A percentile compares a stretch with the other conserved stretches of the same genome.
phyloP scores from a whole-genome alignment of 352 stramenopile species.

The Globisporangium yorkense region DNA sequence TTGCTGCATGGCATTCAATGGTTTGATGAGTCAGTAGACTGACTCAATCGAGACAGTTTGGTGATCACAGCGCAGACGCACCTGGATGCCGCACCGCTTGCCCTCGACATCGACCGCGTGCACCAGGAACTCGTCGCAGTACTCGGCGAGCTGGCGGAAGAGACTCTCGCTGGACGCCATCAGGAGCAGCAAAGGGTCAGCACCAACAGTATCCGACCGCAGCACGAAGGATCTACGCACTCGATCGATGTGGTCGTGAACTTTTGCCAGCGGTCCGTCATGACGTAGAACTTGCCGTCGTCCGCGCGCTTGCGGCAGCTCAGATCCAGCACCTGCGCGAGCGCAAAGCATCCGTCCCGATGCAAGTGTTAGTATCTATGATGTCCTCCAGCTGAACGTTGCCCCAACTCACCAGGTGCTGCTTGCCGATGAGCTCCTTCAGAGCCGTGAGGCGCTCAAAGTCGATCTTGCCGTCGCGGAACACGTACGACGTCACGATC shows the following conservation, averaged over 20 bases:
- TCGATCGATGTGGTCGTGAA: slow-evolving; percentile 93
- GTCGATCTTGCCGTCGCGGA: slow-evolving; percentile 91
- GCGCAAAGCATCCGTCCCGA: not conserved
- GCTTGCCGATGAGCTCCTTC: slow-evolving; percentile 61
- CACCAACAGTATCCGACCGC: not conserved
- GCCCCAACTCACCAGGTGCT: slow-evolving; percentile 40
- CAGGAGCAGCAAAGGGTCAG: not conserved
- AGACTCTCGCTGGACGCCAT: slow-evolving; percentile 51
- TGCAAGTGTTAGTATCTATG: not conserved
- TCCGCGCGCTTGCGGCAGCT: slow-evolving; percentile 90
- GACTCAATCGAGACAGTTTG: too few relatives aligned
- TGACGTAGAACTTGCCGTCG: slow-evolving; percentile 92
- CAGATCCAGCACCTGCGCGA: slow-evolving; percentile 89
- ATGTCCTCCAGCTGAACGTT: not conserved
- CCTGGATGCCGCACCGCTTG: slow-evolving; percentile 92
- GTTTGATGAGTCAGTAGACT: not conserved
- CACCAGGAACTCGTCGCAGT: slow-evolving; percentile 97
- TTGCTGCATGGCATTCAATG: slow-evolving; percentile 40
- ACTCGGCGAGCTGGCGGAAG: slow-evolving; percentile 84
- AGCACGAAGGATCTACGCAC: slow-evolving; percentile 15
- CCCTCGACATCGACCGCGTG: slow-evolving; percentile 98
- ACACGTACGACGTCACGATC: slow-evolving; percentile 98
- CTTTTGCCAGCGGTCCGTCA: slow-evolving; percentile 96
- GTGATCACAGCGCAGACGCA: slow-evolving; percentile 6
- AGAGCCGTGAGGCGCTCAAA: slow-evolving; percentile 67